A percentile compares a stretch with the other conserved stretches of the same genome.
Evolutionary conservation across 2,329 filamentous ascomycete genomes (phyloP).

Genomic region (Madurella mycetomatis): DNA sequence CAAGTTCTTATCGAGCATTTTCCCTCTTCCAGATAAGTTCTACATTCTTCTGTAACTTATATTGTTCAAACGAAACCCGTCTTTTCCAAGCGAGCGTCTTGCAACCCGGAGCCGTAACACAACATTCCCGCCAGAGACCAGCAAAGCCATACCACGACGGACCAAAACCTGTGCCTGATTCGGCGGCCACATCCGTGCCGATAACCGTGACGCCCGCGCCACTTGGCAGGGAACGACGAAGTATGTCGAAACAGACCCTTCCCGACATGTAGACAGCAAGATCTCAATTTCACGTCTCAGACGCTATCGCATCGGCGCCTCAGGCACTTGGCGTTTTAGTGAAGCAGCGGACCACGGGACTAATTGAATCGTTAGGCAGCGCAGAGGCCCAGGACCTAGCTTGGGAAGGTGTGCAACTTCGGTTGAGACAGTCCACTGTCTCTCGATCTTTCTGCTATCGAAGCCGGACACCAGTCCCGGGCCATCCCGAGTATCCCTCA

Average conservation of each 20-base stretch:
- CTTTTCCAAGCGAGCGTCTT: neutral
- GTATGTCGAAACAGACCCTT: neutral
- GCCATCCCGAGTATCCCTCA: constrained; percentile 4
- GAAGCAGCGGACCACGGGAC: neutral
- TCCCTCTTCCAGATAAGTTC: neutral
- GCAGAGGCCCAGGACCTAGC: neutral
- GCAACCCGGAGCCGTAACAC: constrained; percentile 11
- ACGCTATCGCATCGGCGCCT: neutral
- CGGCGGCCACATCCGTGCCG: constrained; percentile 5
- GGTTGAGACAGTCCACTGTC: neutral
- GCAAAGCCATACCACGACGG: neutral
- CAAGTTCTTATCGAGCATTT: neutral
- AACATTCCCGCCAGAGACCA: constrained; percentile 14
- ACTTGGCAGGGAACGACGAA: neutral
- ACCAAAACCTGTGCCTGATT: neutral
- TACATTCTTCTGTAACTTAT: constrained; percentile 1
- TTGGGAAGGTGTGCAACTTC: neutral
- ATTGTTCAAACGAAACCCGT: constrained; percentile 7
- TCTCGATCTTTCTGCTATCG: constrained; percentile 1
- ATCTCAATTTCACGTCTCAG: neutral
- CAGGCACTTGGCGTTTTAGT: neutral
- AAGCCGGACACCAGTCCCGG: constrained; percentile 14
- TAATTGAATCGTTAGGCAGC: neutral
- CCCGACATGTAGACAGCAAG: neutral
- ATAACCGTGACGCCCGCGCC: constrained; percentile 1